Conservation (phyloP, 768 basidiomycete genomes). For the Nevesoporus exiguus region DNA sequence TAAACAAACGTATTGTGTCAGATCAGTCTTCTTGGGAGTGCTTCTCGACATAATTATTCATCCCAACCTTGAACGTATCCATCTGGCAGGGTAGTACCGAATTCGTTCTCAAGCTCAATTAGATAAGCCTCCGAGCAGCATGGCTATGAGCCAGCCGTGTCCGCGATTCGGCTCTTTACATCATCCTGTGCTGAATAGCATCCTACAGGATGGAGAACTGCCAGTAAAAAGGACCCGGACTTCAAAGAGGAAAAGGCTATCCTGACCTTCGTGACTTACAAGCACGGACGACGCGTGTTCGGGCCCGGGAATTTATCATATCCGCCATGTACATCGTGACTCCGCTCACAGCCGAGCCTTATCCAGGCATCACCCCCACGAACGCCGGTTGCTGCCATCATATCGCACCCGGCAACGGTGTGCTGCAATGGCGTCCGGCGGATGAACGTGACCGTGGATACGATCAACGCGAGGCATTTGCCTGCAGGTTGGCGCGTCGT, state of each 20-base stretch:
- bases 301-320: slow-evolving; percentile 20
- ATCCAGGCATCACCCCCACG: slow-evolving; percentile 4
- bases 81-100: slow-evolving; percentile 7
- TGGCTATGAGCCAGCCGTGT: slow-evolving; percentile 17
- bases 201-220: slow-evolving; percentile 4
- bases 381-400: slow-evolving; percentile 1
- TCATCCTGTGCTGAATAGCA: slow-evolving; percentile 17
- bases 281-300: slow-evolving; percentile 4
- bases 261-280: background rate
- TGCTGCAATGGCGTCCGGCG: background rate
- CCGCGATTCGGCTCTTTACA: slow-evolving; percentile 13
- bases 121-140: slow-evolving; percentile 31
- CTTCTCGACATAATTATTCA: slow-evolving; percentile 20
- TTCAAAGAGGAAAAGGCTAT: slow-evolving; percentile 2
- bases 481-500: background rate
- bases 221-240: background rate
- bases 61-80: slow-evolving; percentile 21
- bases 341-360: slow-evolving; percentile 6
- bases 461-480: slow-evolving; percentile 6
- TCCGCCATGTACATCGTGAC: slow-evolving; percentile 6
- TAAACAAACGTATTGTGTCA: slow-evolving; percentile 16
- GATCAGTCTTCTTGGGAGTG: slow-evolving; percentile 11
- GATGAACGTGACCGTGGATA: background rate
- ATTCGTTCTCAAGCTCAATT: slow-evolving; percentile 24
- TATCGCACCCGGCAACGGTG: slow-evolving; percentile 3